Base-by-base conservation (phyloP, 768 basidiomycete genomes). In the Lentinula aciculospora region DNA sequence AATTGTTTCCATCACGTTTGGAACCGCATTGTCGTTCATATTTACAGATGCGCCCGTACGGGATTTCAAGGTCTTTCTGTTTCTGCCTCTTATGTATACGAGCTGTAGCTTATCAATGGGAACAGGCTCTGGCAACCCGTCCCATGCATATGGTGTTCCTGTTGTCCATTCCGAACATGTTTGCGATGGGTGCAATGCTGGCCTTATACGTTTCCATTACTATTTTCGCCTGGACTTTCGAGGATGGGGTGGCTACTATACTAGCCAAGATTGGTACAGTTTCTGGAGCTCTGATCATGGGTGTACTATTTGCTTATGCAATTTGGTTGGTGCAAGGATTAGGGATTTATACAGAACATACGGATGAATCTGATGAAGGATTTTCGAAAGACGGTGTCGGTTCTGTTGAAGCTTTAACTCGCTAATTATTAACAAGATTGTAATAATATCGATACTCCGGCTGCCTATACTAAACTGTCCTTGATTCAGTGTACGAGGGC, bases 151-250 rank as follows among this genome's bases (percentile, higher is more conserved):
- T 61, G 57, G 21, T 61, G 12, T 53, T 57, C 23, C 39, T 61
- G 19, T 40, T 61, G 5, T 58, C 60, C 5, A 55, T 55, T 31
- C 60, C 60, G 5, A 61, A 58, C 10, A 28, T 61, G 28, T 61
- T 61, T 42, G 60, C 57, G 17, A 58, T 61, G 46, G 57, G 60
- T 12, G 46, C 60, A 29, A 58, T 58, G 60, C 44, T 56, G 32
- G 39, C 57, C 23, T 58, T 61, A 36, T 61, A 61, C 31, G 40
- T 55, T 21, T 34, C 60, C 4, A 56, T 61, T 28, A 61, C 60
- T 1, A 58, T 58, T 12, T 50, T 58, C 4, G 60, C 60, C 2
- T 61, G 47, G 34, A 56, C 46, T 42, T 55, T 57, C 27, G 53
- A 55, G 19, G 51, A 53, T 9, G n/a, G 31, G 15, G 36, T 55